A percentile compares a stretch with the other conserved stretches of the same genome.
phyloP scores from a whole-genome alignment of 2,329 filamentous ascomycete species.

The Epichloe sylvatica region DNA sequence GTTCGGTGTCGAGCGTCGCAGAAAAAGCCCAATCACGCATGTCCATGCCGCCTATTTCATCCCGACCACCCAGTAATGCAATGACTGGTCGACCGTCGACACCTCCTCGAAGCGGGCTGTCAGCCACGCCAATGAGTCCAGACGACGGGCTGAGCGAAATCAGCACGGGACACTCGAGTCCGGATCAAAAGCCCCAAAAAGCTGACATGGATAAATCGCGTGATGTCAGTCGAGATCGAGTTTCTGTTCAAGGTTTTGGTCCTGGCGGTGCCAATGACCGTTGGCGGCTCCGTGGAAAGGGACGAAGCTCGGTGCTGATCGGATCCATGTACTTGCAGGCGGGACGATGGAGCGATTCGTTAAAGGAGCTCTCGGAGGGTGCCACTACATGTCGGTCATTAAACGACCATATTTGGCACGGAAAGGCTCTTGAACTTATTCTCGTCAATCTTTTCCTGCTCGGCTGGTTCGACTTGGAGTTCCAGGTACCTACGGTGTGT shows the following conservation, averaged over 20 bases:
- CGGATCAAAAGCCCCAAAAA: constrained; percentile 25
- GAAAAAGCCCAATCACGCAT: constrained; percentile 56
- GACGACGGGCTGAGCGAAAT: constrained; percentile 30
- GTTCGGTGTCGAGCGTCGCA: constrained; percentile 33
- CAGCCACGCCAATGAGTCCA: constrained; percentile 34
- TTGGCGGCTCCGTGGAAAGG: constrained; percentile 67
- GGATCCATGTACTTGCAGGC: constrained; percentile 79
- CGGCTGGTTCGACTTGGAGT: constrained; percentile 72
- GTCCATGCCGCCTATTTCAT: constrained; percentile 63
- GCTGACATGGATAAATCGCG: constrained; percentile 30
- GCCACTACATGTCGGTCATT: constrained; percentile 62
- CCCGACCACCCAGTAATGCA: constrained; percentile 26
- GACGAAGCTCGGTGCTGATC: constrained; percentile 63
- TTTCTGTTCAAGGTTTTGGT: constrained; percentile 58
- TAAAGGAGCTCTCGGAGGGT: constrained; percentile 71
- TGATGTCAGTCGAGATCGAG: constrained; percentile 40
- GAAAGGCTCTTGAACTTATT: constrained; percentile 82
- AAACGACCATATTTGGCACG: constrained; percentile 94
- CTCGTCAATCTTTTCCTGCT: constrained; percentile 70
- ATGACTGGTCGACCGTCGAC: constrained; percentile 37
- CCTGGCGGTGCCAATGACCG: constrained; percentile 59
- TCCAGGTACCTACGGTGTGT: constrained; percentile 53
- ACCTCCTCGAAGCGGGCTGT: constrained; percentile 33
- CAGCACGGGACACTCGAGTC: constrained; percentile 23
- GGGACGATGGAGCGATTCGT: constrained; percentile 77